Base-by-base conservation (phyloP, 345 rosid genomes). In the Carallia brachiata region DNA sequence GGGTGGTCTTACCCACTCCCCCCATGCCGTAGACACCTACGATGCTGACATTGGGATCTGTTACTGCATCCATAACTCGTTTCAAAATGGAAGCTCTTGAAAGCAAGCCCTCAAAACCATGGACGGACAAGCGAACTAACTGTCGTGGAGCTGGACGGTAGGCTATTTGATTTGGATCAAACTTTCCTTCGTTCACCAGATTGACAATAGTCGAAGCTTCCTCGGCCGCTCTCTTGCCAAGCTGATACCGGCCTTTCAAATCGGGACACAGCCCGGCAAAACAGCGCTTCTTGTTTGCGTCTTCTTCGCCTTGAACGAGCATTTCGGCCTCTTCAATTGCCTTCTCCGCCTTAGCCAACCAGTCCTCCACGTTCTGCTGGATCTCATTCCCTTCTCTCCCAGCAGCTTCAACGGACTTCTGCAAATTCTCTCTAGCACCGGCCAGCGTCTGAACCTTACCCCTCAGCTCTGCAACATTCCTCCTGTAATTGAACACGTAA, bases 1-100 rank as follows among this genome's bases (percentile, higher is more conserved):
- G 63, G 4, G 60, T 48, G 48, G 52, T 65, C 19, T 72, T 72
- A 4, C 69, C 75, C 7, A 48, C 19, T 2, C 75, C 70, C 0
- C 50, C 16, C 44, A 72, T 40, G 3, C 75, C 70, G 18, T 58
- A 36, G 1, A 72, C 58, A 1, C 75, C 66, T 57, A 57, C 18
- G 36, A 34, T 8, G 31, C 36, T 7, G 23, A 65, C 69, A 59
- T 10, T 36, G 9, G n/a, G 23, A 65, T 17, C 23, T 13, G 4
- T 65, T 7, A 72, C n/a, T 0, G 60, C 75, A 19, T 37, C 28
- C 52, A 34, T 1, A 30, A 72, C 50, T 4, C 23, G 13, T 10
- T 47, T 23, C 30, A 65, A 1, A 7, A 34, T 2, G 5, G 18
- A 1, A 2, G 1, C 36, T 40, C 75, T 48, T 4, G 70, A 58